These are phyloP conservation scores for Acanthochlamys bracteata DNA, from an alignment of 106 monocot genomes.

Conservation along the genomic window DNA sequence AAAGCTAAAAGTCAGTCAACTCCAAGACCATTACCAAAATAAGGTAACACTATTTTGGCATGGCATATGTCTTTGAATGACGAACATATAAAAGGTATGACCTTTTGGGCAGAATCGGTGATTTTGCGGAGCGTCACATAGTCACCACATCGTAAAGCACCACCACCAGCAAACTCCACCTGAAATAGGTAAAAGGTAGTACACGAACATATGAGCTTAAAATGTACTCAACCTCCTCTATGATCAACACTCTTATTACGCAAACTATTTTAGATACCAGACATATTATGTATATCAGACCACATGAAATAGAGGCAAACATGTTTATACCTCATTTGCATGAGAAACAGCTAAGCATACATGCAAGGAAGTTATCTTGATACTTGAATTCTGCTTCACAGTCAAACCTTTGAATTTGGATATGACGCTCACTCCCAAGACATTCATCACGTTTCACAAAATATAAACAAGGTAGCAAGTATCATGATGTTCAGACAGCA, in stretches of 20 bases:
- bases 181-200: slow-evolving; percentile 12
- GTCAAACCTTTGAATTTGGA: too few relatives aligned
- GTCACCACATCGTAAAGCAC: slow-evolving; percentile 88
- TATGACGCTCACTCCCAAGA: too few relatives aligned
- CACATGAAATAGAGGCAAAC: too few relatives aligned
- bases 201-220: neutral
- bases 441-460: neutral
- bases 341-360: too few relatives aligned
- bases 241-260: neutral
- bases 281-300: too few relatives aligned
- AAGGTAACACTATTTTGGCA: too few relatives aligned
- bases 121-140: slow-evolving; percentile 81
- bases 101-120: slow-evolving; percentile 72
- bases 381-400: too few relatives aligned
- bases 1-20: neutral
- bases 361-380: too few relatives aligned
- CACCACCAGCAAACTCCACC: slow-evolving; percentile 93
- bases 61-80: too few relatives aligned
- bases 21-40: too few relatives aligned
- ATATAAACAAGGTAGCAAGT: neutral
- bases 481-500: neutral
- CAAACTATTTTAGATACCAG: neutral
- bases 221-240: neutral
- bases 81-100: slow-evolving; percentile 3
- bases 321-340: too few relatives aligned